These are phyloP conservation scores for Termitomyces sp. DNA, from an alignment of 768 basidiomycete genomes.

Conservation along the genomic window DNA sequence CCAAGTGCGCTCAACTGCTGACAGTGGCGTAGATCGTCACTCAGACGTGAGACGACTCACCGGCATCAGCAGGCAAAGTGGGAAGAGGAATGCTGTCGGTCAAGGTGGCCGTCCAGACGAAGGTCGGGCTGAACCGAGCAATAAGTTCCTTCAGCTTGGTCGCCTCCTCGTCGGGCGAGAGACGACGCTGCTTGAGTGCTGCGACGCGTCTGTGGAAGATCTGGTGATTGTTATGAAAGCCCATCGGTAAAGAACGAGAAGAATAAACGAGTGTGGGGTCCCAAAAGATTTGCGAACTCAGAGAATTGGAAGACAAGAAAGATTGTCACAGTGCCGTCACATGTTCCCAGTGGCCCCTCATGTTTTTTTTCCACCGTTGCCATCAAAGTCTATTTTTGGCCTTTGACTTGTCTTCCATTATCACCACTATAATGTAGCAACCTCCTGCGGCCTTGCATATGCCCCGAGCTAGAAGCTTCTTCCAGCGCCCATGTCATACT, in stretches of 20 bases:
- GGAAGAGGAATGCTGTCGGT: constrained; percentile 2
- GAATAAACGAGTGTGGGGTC: constrained; percentile 18
- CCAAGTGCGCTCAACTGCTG: not conserved
- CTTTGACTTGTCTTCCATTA: too few species aligned
- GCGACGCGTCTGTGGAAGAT: constrained; percentile 13
- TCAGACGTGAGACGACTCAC: not conserved
- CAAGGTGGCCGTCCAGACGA: constrained; percentile 7
- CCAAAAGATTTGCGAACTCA: constrained; percentile 4
- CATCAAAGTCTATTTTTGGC: not conserved
- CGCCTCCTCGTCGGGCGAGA: constrained; percentile 12
- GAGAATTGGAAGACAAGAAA: constrained; percentile 2
- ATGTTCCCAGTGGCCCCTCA: not conserved
- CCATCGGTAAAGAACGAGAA: constrained; percentile 15
- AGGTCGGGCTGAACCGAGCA: constrained; percentile 16
- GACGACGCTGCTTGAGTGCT: constrained; percentile 13
- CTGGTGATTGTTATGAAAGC: constrained; percentile 6
- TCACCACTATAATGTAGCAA: too few species aligned
- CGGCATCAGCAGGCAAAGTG: constrained; percentile 1
- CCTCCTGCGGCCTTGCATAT: not conserved
- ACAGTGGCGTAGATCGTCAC: not conserved
- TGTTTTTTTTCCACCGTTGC: not conserved
- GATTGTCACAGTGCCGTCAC: constrained; percentile 9
- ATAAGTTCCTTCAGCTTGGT: constrained; percentile 8
- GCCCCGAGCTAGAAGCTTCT: too few species aligned
- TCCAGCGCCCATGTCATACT: too few species aligned